Evolutionary conservation across 2,329 filamentous ascomycete genomes (phyloP).

Genomic region (Aspergillus ibericus): DNA sequence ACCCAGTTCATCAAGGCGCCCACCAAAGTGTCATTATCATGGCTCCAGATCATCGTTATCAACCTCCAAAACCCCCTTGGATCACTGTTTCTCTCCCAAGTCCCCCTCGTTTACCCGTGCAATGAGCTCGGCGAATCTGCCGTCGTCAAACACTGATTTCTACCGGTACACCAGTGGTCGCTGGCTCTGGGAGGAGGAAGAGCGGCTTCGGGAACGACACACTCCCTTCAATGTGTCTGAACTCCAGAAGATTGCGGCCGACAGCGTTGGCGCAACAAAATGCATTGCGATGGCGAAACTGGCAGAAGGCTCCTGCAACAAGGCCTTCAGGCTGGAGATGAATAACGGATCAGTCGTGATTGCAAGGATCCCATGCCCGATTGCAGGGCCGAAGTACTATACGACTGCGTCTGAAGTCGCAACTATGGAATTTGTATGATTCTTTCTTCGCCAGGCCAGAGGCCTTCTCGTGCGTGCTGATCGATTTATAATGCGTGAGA

Average conservation of each 20-base stretch:
- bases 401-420: conserved; percentile 27
- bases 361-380: conserved; percentile 25
- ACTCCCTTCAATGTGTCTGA: conserved; percentile 36
- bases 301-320: conserved; percentile 41
- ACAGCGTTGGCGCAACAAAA: conserved; percentile 25
- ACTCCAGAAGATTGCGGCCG: conserved; percentile 34
- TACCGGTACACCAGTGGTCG: conserved; percentile 34
- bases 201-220: conserved; percentile 33
- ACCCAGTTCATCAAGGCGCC: too few relatives aligned
- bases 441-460: too few relatives aligned
- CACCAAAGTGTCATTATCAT: too few relatives aligned
- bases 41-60: too few relatives aligned
- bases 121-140: too few relatives aligned
- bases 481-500: neutral
- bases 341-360: conserved; percentile 20
- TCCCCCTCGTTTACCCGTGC: too few relatives aligned
- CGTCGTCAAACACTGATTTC: conserved; percentile 10
- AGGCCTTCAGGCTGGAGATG: conserved; percentile 30
- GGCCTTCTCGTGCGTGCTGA: too few relatives aligned
- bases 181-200: conserved; percentile 40
- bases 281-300: conserved; percentile 41
- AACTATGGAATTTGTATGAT: conserved; percentile 28
- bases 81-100: too few relatives aligned
- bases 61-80: too few relatives aligned
- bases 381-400: conserved; percentile 22